A percentile compares a stretch with the other conserved stretches of the same genome.
phyloP scores from a whole-genome alignment of 148 eudicot species.

The Chenopodium suecicum region DNA sequence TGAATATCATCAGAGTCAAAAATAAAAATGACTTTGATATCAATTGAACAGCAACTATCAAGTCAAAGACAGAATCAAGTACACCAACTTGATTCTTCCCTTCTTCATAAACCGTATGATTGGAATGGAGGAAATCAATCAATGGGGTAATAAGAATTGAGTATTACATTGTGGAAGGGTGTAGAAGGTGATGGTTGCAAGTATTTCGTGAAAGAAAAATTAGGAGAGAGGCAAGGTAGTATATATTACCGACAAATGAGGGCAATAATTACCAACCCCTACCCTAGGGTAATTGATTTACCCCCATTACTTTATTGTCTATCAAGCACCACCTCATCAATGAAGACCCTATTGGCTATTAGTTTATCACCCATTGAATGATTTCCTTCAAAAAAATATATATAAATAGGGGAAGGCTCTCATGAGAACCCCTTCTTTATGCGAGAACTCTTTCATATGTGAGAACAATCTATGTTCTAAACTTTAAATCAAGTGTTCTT shows the following conservation, averaged over 20 bases:
- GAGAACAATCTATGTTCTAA: no score
- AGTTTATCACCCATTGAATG: not conserved
- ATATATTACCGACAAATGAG: not conserved
- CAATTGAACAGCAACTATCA: no score
- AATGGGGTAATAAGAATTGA: no score
- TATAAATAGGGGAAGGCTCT: no score
- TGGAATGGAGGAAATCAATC: not conserved
- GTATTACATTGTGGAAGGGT: not conserved
- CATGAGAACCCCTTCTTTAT: no score
- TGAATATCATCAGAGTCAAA: no score
- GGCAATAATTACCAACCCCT: not conserved
- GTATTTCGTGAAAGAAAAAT: not conserved
- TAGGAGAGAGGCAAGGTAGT: no score
- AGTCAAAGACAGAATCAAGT: not conserved
- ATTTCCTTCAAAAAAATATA: not conserved
- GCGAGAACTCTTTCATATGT: no score
- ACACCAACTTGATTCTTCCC: not conserved
- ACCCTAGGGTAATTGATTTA: not conserved
- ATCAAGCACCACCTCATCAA: not conserved
- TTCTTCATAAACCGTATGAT: no score
- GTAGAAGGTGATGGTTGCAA: not conserved
- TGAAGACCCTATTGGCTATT: not conserved
- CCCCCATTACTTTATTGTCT: not conserved
- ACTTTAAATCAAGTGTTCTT: no score
- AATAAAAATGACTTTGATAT: no score